These are phyloP conservation scores for Aureobasidium sp. DNA, from an alignment of 2,329 filamentous ascomycete species.

Conservation along the genomic window DNA sequence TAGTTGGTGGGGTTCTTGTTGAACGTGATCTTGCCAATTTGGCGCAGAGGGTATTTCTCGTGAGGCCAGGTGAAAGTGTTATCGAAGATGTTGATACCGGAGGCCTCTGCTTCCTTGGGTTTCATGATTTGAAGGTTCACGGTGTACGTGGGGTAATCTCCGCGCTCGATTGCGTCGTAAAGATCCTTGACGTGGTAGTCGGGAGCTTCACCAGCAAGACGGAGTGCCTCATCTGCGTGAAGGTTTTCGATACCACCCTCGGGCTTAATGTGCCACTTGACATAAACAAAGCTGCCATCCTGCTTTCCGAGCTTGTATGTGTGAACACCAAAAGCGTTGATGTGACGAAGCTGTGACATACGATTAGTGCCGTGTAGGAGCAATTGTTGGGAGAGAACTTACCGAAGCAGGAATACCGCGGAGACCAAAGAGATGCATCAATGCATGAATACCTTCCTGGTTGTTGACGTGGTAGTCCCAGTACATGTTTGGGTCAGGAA, in stretches of 20 bases:
- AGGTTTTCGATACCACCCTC: slow-evolving; percentile 39
- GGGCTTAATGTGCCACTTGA: slow-evolving; percentile 43
- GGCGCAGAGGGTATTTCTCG: slow-evolving; percentile 38
- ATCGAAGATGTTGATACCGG: slow-evolving; percentile 46
- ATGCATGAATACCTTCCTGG: slow-evolving; percentile 39
- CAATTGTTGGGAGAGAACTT: background rate
- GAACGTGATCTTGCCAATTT: slow-evolving; percentile 43
- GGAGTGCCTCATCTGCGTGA: slow-evolving; percentile 28
- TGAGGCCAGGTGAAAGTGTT: slow-evolving; percentile 48
- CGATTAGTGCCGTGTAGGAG: background rate
- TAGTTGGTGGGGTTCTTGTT: slow-evolving; percentile 53
- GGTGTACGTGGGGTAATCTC: slow-evolving; percentile 43
- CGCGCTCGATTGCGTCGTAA: slow-evolving; percentile 36
- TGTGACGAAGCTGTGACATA: slow-evolving; percentile 26
- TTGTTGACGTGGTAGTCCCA: slow-evolving; percentile 33
- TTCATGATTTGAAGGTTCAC: slow-evolving; percentile 47
- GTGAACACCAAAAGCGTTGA: slow-evolving; percentile 41
- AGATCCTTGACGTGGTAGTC: slow-evolving; percentile 32
- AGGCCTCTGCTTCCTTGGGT: slow-evolving; percentile 40
- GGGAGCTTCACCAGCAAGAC: slow-evolving; percentile 28
- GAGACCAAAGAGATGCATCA: slow-evolving; percentile 45
- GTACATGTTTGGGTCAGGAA: slow-evolving; percentile 27
- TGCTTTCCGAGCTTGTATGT: slow-evolving; percentile 29
- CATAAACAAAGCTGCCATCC: slow-evolving; percentile 41
- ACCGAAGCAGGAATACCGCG: slow-evolving; percentile 37